Base-by-base conservation (phyloP, 257 asterid species). In the Rehmannia glutinosa region DNA sequence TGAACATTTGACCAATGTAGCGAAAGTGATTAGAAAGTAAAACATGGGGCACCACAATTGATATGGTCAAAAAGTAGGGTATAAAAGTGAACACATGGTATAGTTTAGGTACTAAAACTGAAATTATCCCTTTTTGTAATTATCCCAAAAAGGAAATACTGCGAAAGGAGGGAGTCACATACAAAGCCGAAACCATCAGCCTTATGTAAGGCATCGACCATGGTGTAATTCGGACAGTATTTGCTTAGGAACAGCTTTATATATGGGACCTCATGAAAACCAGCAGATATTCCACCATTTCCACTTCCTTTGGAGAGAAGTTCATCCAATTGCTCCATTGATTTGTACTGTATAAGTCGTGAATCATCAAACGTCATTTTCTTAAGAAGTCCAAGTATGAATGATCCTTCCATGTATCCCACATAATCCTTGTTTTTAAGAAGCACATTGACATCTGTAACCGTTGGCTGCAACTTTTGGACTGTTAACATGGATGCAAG, bases 401-500 rank as follows among this genome's bases (percentile, higher is more conserved):
- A 79, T 19, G 84, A 75, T n/a, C 79, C 79, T 1, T 64, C 6
- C 45, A 45, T 39, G 61, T 68, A 72, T 1, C 84, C 64, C 0
- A 71, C 54, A 2, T 70, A 42, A 8, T 71, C 84, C 10, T 61
- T 66, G 62, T 54, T 76, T 11, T 54, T 69, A 4, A 75, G 47
- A 16, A 85, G 83, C 59, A 58, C 68, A 12, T 66, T 62, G 12
- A 72, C 66, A 59, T 83, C 77, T 9, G 79, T 81, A 2, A 86
- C 64, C 3, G 89, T 75, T 10, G 87, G 93, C 35, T 73, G 80
- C 13, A 84, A 75, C 46, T 82, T 62, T 50, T 82, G 71, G 13
- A 84, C 83, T 1, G 92, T 85, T 60, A 85, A 16, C 80, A 78
- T 80, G 15, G 92, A 74, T 1, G 89, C 28, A 5, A 85, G 78